A percentile compares a stretch with the other conserved stretches of the same genome.
Conservation (phyloP, 1,139 yeast genomes). For the Candida sp. region DNA sequence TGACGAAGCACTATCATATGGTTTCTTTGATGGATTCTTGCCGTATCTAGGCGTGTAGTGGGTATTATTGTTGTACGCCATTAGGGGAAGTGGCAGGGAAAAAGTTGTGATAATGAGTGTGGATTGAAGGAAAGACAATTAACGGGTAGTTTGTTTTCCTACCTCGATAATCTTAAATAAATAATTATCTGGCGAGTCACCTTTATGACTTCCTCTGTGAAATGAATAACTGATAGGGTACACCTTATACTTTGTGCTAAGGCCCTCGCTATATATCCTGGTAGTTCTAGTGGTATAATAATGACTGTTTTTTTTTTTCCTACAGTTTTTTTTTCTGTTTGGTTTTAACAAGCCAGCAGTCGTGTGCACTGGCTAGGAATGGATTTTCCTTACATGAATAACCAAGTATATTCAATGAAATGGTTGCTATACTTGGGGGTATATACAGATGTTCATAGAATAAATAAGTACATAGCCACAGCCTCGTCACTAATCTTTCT, state of each 20-base stretch:
- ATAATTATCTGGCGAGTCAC: not conserved
- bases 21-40: slow-evolving; percentile 8
- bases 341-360: too few relatives aligned
- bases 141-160: not conserved
- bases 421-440: not conserved
- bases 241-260: too few relatives aligned
- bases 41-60: slow-evolving; percentile 18
- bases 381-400: too few relatives aligned
- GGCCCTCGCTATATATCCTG: too few relatives aligned
- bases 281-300: too few relatives aligned
- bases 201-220: too few relatives aligned
- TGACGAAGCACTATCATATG: slow-evolving; percentile 6
- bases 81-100: not conserved
- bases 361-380: too few relatives aligned
- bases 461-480: not conserved
- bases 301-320: too few relatives aligned
- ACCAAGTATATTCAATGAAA: too few relatives aligned
- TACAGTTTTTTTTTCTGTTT: too few relatives aligned
- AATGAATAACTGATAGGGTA: too few relatives aligned
- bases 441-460: not conserved
- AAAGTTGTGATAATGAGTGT: slow-evolving; percentile 4
- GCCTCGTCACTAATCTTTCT: not conserved
- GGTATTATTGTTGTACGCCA: slow-evolving; percentile 15
- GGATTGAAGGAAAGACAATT: not conserved
- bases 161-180: not conserved